phyloP scores from a whole-genome alignment of 2,329 filamentous ascomycete species.

The Colletotrichum phormii region DNA sequence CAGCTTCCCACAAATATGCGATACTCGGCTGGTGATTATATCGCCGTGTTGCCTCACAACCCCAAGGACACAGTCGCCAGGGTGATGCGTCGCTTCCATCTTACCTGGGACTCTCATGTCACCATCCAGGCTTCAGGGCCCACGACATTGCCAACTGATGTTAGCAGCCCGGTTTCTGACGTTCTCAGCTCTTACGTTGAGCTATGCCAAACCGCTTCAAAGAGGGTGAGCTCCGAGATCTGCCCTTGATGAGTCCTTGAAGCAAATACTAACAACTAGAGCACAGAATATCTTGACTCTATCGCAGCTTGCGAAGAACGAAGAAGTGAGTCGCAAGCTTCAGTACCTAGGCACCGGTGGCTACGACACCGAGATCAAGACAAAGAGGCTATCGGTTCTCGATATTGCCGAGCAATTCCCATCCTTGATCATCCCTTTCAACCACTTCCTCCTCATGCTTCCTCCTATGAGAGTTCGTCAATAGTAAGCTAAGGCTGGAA shows the following conservation, averaged over 20 bases:
- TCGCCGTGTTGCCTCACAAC: slow-evolving; percentile 80
- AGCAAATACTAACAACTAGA: slow-evolving; percentile 36
- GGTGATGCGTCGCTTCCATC: slow-evolving; percentile 72
- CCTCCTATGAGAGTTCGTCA: slow-evolving; percentile 66
- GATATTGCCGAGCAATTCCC: slow-evolving; percentile 71
- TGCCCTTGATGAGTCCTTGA: not conserved
- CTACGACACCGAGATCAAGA: slow-evolving; percentile 53
- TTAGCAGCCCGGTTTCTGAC: slow-evolving; percentile 70
- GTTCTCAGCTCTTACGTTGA: slow-evolving; percentile 79
- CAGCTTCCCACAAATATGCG: slow-evolving; percentile 73
- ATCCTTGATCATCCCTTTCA: slow-evolving; percentile 64
- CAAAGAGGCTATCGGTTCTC: slow-evolving; percentile 66
- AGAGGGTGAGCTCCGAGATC: slow-evolving; percentile 57
- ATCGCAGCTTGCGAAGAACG: slow-evolving; percentile 46
- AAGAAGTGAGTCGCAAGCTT: slow-evolving; percentile 46
- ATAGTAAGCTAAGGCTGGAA: slow-evolving; percentile 40
- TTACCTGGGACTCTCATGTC: slow-evolving; percentile 77
- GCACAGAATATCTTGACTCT: slow-evolving; percentile 52
- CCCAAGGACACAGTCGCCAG: slow-evolving; percentile 70
- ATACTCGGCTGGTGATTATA: slow-evolving; percentile 81
- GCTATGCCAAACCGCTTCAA: slow-evolving; percentile 77
- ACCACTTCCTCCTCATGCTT: slow-evolving; percentile 71
- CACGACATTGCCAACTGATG: slow-evolving; percentile 66
- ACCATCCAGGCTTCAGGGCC: slow-evolving; percentile 65
- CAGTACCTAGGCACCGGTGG: slow-evolving; percentile 49